phyloP scores from a whole-genome alignment of 2,329 filamentous ascomycete species.

The Colletotrichum sp. region DNA sequence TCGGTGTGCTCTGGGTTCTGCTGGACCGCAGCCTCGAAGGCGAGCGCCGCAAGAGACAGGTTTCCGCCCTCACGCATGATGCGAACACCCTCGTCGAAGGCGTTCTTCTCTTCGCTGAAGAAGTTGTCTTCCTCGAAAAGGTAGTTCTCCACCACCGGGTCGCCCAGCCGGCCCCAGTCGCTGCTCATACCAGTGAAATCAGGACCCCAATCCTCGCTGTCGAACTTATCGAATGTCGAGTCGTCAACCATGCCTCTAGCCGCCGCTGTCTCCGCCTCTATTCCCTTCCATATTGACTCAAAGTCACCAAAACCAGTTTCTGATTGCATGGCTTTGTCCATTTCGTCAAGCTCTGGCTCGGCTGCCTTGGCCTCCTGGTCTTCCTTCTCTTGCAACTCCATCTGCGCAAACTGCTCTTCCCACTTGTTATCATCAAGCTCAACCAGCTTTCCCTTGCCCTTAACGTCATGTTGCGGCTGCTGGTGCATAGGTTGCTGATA shows the following conservation, averaged over 20 bases:
- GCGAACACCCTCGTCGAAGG: constrained; percentile 90
- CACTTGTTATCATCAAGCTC: constrained; percentile 94
- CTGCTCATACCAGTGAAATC: constrained; percentile 68
- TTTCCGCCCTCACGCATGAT: constrained; percentile 96
- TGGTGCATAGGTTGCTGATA: constrained; percentile 48
- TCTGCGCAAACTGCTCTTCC: constrained; percentile 94
- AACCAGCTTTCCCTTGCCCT: constrained; percentile 91
- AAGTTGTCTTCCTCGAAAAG: constrained; percentile 95
- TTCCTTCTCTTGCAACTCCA: constrained; percentile 71
- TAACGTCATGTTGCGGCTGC: constrained; percentile 56
- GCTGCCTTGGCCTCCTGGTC: constrained; percentile 61
- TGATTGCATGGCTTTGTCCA: constrained; percentile 73
- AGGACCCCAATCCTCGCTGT: constrained; percentile 77
- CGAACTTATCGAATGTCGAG: constrained; percentile 69
- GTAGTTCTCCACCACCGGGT: constrained; percentile 86
- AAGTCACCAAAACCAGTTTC: constrained; percentile 85
- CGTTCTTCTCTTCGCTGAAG: constrained; percentile 80
- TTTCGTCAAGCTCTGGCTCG: constrained; percentile 84
- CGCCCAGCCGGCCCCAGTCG: constrained; percentile 66
- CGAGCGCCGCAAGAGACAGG: constrained; percentile 88
- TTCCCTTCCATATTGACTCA: constrained; percentile 86
- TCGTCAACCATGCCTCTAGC: constrained; percentile 74
- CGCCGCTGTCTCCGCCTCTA: constrained; percentile 76
- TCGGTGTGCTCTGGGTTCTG: constrained; percentile 87
- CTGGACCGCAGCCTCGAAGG: constrained; percentile 95